A percentile compares a stretch with the other conserved stretches of the same genome.
These are phyloP conservation scores for Afroboletus lepidellus DNA, from an alignment of 1,284 basidiomycete species.

Conservation along the genomic window DNA sequence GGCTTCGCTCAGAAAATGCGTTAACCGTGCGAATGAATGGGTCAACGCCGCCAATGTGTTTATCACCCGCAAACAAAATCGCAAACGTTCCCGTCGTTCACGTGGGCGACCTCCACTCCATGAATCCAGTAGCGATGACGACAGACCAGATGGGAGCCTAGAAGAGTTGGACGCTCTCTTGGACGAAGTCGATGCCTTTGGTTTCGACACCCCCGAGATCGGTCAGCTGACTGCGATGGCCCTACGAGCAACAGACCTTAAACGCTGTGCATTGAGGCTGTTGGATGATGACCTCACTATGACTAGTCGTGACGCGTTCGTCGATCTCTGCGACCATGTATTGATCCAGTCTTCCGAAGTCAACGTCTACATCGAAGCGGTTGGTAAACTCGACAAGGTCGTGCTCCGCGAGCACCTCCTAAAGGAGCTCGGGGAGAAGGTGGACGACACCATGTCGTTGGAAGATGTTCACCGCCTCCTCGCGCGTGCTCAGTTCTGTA, in stretches of 20 bases:
- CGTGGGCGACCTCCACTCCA: constrained; percentile 51
- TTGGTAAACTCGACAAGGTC: constrained; percentile 73
- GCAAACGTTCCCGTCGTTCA: constrained; percentile 66
- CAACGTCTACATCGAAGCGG: constrained; percentile 76
- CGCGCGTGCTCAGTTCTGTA: constrained; percentile 64
- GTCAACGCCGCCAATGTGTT: constrained; percentile 73
- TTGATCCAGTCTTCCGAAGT: constrained; percentile 68
- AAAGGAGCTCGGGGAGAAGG: constrained; percentile 65
- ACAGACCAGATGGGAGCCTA: constrained; percentile 65
- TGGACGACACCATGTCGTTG: constrained; percentile 55
- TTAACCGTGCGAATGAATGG: constrained; percentile 82
- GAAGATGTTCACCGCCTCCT: constrained; percentile 71
- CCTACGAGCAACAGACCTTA: no score
- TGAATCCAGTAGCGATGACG: constrained; percentile 38
- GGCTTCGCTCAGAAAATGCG: constrained; percentile 71
- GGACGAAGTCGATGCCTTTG: constrained; percentile 69
- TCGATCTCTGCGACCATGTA: constrained; percentile 69
- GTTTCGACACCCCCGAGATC: constrained; percentile 81
- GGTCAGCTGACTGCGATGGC: no score
- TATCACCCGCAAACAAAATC: constrained; percentile 67
- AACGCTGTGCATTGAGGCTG: no score
- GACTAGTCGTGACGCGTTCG: constrained; percentile 53
- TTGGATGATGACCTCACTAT: constrained; percentile 39
- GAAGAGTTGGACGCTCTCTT: constrained; percentile 68
- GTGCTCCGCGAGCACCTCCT: constrained; percentile 70